Evolutionary conservation across 2,329 filamentous ascomycete species (phyloP).

Genomic region (Fusarium pilosicola): DNA sequence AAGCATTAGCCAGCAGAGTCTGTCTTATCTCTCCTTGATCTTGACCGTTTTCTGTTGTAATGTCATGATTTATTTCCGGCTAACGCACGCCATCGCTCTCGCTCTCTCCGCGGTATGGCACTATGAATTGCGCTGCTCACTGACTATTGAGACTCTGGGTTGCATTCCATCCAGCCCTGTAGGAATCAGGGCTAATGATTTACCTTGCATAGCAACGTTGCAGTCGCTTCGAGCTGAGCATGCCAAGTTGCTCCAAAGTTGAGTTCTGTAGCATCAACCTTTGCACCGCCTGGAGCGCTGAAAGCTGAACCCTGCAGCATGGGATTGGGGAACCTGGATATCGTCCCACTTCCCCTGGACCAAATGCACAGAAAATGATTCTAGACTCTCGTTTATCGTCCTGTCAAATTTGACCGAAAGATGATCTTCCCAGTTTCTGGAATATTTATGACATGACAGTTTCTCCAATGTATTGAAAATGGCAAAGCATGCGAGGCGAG

Average conservation of each 20-base stretch:
- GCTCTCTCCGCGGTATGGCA: background rate
- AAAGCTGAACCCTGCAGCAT: background rate
- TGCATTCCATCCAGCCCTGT: background rate
- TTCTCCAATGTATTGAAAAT: background rate
- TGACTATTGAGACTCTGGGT: background rate
- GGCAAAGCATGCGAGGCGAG: background rate
- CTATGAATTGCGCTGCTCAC: background rate
- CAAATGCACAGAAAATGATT: background rate
- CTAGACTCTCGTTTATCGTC: conserved; percentile 2
- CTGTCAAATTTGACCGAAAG: background rate
- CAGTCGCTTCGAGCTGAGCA: background rate
- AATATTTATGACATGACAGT: background rate
- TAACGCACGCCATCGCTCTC: background rate
- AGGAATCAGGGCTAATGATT: background rate
- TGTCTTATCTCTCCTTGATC: background rate
- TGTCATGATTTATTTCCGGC: conserved; percentile 1
- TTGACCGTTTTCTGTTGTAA: background rate
- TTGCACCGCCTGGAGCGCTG: background rate
- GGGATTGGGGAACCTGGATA: background rate
- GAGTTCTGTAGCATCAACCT: background rate
- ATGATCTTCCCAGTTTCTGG: background rate
- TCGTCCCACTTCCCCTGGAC: conserved; percentile 1
- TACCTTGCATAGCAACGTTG: background rate
- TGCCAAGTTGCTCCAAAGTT: background rate
- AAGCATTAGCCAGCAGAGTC: background rate